Conservation (phyloP, 2,329 filamentous ascomycete genomes). For the Ophiocordyceps camponoti-floridani region DNA sequence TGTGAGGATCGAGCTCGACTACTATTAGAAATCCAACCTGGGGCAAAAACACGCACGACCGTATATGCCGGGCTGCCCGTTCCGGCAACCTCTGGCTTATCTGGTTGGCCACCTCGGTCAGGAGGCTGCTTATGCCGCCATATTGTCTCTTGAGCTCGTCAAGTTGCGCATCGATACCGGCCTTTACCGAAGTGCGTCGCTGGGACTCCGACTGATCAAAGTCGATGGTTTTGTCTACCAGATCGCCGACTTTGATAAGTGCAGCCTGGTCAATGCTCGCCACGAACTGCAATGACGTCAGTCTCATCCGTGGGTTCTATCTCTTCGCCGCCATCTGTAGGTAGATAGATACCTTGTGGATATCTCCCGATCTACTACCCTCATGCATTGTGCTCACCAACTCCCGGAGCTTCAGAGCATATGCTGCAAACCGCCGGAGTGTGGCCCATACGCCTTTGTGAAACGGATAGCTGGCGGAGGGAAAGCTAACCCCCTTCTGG, state of each 20-base stretch:
- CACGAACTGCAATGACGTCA: slow-evolving; percentile 25
- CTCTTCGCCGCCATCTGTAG: not conserved
- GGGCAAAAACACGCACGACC: slow-evolving; percentile 77
- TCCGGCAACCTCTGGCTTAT: slow-evolving; percentile 45
- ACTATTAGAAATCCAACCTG: slow-evolving; percentile 81
- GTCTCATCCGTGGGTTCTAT: not conserved
- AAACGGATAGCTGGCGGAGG: slow-evolving; percentile 29
- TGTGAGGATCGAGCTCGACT: slow-evolving; percentile 34
- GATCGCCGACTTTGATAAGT: slow-evolving; percentile 48
- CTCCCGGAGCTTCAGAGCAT: slow-evolving; percentile 52
- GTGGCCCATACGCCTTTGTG: slow-evolving; percentile 54
- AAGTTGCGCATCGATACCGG: slow-evolving; percentile 54
- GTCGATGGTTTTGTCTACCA: slow-evolving; percentile 60
- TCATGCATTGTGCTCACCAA: slow-evolving; percentile 19
- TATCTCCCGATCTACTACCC: slow-evolving; percentile 5
- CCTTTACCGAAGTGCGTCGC: slow-evolving; percentile 52
- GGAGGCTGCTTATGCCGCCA: slow-evolving; percentile 55
- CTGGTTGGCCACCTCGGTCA: slow-evolving; percentile 49
- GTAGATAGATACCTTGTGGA: slow-evolving; percentile 9
- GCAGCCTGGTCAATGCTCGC: slow-evolving; percentile 37
- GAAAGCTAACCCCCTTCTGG: slow-evolving; percentile 54
- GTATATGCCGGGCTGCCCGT: slow-evolving; percentile 31
- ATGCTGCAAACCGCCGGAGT: slow-evolving; percentile 53
- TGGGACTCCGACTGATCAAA: slow-evolving; percentile 59
- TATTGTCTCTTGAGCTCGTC: slow-evolving; percentile 66